These are phyloP conservation scores for Benincasa hispida DNA, from an alignment of 306 rosid species.

Conservation along the genomic window DNA sequence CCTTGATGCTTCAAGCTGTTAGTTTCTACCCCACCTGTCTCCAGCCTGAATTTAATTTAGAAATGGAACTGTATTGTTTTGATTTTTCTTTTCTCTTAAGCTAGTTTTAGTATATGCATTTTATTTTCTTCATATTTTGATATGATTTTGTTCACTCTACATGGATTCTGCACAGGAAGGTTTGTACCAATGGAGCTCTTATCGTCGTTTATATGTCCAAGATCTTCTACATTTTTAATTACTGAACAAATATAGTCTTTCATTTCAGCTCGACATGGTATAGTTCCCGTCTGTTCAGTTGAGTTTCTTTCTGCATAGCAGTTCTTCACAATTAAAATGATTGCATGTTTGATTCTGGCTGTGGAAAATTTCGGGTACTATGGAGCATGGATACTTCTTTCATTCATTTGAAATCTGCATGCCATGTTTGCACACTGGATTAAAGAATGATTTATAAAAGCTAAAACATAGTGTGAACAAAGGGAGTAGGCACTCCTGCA, in stretches of 20 bases:
- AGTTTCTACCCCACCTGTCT: background rate
- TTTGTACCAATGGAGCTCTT: background rate
- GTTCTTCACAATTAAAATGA: background rate
- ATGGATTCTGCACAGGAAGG: background rate
- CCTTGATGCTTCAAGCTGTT: background rate
- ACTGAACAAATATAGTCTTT: background rate
- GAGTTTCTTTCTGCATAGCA: background rate
- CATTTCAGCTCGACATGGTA: background rate
- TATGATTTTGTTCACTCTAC: background rate
- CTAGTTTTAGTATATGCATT: background rate
- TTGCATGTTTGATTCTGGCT: background rate
- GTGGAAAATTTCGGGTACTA: background rate
- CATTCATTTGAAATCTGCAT: background rate
- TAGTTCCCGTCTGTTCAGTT: background rate
- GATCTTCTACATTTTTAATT: background rate
- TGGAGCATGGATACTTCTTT: background rate
- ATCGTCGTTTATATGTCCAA: background rate
- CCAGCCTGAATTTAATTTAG: background rate
- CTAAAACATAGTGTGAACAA: background rate
- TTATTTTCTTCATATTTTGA: background rate
- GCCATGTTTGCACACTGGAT: background rate
- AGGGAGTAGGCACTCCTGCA: background rate
- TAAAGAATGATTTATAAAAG: background rate
- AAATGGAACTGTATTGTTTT: background rate
- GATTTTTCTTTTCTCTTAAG: background rate